Conservation (phyloP, 2,329 filamentous ascomycete genomes). For the Clathrospora elynae region DNA sequence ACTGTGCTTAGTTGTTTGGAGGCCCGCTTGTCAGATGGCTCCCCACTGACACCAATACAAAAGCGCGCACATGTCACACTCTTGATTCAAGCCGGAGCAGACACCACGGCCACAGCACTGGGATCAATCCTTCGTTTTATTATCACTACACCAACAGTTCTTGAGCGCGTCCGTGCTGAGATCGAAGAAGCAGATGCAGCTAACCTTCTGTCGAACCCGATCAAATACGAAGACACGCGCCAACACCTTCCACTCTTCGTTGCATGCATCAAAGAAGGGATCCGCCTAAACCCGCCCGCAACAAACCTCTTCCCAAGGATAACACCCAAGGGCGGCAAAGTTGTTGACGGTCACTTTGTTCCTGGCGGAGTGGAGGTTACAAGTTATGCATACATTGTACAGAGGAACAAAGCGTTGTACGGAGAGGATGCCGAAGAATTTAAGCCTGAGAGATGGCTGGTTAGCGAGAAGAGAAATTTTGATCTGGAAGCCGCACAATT, state of each 20-base stretch:
- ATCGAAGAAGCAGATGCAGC: constrained; percentile 29
- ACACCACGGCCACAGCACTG: constrained; percentile 45
- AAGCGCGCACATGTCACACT: constrained; percentile 48
- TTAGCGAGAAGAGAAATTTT: constrained; percentile 27
- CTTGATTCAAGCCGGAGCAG: constrained; percentile 48
- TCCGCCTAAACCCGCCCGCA: constrained; percentile 58
- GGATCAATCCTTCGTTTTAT: constrained; percentile 42
- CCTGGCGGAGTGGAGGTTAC: constrained; percentile 55
- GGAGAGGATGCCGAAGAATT: constrained; percentile 50
- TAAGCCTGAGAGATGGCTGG: constrained; percentile 51
- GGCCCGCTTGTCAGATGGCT: constrained; percentile 37
- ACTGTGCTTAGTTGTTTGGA: constrained; percentile 36
- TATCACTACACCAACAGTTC: constrained; percentile 17
- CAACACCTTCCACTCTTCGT: constrained; percentile 54
- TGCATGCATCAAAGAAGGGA: constrained; percentile 57
- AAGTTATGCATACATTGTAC: constrained; percentile 55
- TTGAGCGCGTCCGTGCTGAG: constrained; percentile 29
- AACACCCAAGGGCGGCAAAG: constrained; percentile 36
- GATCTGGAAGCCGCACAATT: constrained; percentile 40
- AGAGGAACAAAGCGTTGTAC: constrained; percentile 52
- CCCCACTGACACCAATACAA: constrained; percentile 37
- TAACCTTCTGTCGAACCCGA: constrained; percentile 27
- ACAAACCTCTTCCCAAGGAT: constrained; percentile 59
- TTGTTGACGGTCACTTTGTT: constrained; percentile 49
- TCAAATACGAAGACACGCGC: constrained; percentile 41